These are phyloP conservation scores for Piromyces finnis DNA, from an alignment of 192 early-diverging fungal species.

Conservation along the genomic window DNA sequence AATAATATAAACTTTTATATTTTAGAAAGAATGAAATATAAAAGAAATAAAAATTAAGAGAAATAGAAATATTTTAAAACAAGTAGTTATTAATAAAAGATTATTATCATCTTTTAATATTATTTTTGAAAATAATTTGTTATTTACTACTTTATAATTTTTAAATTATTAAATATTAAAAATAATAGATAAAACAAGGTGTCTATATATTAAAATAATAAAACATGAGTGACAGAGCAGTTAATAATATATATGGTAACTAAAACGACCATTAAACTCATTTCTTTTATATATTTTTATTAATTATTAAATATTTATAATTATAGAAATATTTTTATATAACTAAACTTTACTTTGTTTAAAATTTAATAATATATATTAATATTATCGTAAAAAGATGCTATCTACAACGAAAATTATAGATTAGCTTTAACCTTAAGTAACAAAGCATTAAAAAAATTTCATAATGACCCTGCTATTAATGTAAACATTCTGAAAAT, in stretches of 20 bases:
- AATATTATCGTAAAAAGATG: conserved; percentile 11
- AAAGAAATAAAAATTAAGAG: neutral
- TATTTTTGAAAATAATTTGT: no score
- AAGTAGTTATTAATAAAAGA: no score
- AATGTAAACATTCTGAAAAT: conserved; percentile 24
- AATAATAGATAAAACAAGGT: neutral
- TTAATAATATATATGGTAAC: neutral
- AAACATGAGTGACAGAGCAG: neutral
- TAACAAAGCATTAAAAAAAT: conserved; percentile 55
- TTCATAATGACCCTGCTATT: conserved; percentile 32
- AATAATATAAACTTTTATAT: neutral
- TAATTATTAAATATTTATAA: no score
- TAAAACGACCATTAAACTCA: no score
- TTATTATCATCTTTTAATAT: no score
- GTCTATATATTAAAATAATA: no score
- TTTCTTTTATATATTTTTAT: no score
- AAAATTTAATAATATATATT: no score
- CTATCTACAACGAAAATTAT: conserved; percentile 43
- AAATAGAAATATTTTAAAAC: no score
- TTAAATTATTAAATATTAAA: neutral
- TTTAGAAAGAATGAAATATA: neutral
- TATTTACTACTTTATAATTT: neutral
- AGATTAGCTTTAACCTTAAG: conserved; percentile 38
- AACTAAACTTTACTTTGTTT: no score
- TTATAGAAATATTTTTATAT: no score